These are phyloP conservation scores for Scenedesmus sp. DNA, from an alignment of 163 green algal genomes.

Conservation along the genomic window DNA sequence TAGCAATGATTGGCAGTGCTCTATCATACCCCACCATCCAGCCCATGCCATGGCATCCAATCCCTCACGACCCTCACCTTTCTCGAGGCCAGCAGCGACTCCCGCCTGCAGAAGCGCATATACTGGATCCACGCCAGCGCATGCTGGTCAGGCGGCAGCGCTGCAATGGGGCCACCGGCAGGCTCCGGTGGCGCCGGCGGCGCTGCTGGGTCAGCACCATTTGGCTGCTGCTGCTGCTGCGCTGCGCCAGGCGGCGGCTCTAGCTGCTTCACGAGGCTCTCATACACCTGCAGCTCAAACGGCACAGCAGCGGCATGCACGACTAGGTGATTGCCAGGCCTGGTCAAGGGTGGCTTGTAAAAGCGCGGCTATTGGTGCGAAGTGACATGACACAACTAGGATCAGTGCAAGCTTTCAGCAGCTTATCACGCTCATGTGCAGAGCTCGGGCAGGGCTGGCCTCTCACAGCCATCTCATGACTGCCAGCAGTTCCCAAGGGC, in stretches of 20 bases:
- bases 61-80: constrained; percentile 28
- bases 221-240: constrained; percentile 46
- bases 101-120: constrained; percentile 86
- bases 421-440: too few relatives aligned
- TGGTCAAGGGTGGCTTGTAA: too few relatives aligned
- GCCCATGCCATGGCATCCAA: background rate
- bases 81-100: constrained; percentile 75
- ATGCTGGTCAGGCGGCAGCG: constrained; percentile 62
- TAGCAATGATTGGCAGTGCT: too few relatives aligned
- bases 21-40: background rate
- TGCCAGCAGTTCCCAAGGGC: too few relatives aligned
- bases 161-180: constrained; percentile 49
- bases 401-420: too few relatives aligned
- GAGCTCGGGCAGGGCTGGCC: too few relatives aligned
- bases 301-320: background rate
- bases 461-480: too few relatives aligned
- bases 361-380: too few relatives aligned
- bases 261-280: constrained; percentile 54
- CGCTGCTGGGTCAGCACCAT: constrained; percentile 20
- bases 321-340: too few relatives aligned
- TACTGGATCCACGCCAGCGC: constrained; percentile 90
- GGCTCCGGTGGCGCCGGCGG: constrained; percentile 21
- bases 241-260: constrained; percentile 30
- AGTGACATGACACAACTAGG: too few relatives aligned
- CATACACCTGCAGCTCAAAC: constrained; percentile 49